Evolutionary conservation across 2,329 filamentous ascomycete species (phyloP).

Genomic region (Clarireedia hainanense): DNA sequence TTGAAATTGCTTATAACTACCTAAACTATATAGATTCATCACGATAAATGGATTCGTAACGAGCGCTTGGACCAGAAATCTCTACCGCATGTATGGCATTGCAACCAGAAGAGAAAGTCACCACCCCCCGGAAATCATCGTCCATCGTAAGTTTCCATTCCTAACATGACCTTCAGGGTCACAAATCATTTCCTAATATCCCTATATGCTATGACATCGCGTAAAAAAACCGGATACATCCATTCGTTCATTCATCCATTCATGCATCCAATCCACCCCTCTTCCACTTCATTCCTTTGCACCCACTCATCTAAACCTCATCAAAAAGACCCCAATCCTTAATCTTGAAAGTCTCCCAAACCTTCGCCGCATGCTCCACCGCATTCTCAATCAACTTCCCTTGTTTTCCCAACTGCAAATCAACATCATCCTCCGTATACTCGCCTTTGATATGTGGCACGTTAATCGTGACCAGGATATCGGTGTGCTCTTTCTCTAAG

Average conservation of each 20-base stretch:
- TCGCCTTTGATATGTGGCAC: slow-evolving; percentile 74
- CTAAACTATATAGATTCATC: background rate
- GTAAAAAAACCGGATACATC: no score
- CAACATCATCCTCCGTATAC: slow-evolving; percentile 65
- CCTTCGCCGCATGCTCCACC: slow-evolving; percentile 57
- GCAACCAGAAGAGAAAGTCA: no score
- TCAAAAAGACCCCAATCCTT: slow-evolving; percentile 68
- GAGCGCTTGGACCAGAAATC: background rate
- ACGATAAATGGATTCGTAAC: background rate
- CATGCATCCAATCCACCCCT: background rate
- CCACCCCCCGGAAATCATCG: background rate
- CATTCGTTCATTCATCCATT: background rate
- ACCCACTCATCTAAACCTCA: slow-evolving; percentile 21
- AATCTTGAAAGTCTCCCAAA: slow-evolving; percentile 69
- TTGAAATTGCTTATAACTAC: no score
- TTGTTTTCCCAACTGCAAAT: slow-evolving; percentile 55
- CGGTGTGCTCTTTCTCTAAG: slow-evolving; percentile 66
- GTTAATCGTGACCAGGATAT: slow-evolving; percentile 80
- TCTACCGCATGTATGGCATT: background rate
- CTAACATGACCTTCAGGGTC: background rate
- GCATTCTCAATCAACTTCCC: slow-evolving; percentile 61
- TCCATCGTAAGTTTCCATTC: background rate
- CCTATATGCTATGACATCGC: no score
- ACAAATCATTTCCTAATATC: background rate
- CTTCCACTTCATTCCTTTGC: no score